Evolutionary conservation across 768 basidiomycete species (phyloP), one percentile per base, ranked within the genome.

Genomic region (Boletus vinaceobasis): DNA sequence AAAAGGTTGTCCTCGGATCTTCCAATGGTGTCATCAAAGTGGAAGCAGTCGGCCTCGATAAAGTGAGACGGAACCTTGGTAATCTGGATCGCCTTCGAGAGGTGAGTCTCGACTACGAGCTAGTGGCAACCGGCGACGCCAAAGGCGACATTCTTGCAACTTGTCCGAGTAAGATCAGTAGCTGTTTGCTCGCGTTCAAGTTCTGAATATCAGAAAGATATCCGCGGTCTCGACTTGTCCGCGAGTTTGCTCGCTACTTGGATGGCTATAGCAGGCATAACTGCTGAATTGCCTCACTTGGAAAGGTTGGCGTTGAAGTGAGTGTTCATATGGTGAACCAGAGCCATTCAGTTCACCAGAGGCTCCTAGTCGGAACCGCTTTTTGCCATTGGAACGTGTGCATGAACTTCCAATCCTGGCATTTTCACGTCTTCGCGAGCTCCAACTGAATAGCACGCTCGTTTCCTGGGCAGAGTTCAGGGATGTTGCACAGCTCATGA

Each of bases 21-120:
- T 95, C 94, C 23, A 79, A 82, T 48, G 88, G 90, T 29, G 77
- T 82, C 5, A 94, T 98, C 60, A 76, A 87, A 59, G 90, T 98
- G 13, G 89, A 95, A 69, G 93, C 90, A 5, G 88, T 93, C 4
- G 79, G 83, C 43, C 74, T 97, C 27, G 86, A 90, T 64, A 90
- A 86, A 66, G 83, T 97, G 53, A 79, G 88, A 63, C 72, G 74
- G 27, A 88, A 87, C 43, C 78, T 96, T 27, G 75, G 86, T 5
- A 74, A 82, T 50, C 71, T 98, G 19, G 77, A 79, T 44, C 77
- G 77, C 17, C 75, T 98, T 47, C 82, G 83, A 50, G 88, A 93
- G 67, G 82, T 88, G 49, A 93, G 94, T 55, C 74, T 97, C 29
- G 90, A 95, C 64, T 77, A 75, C 61, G 81, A 86, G 57, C 68